Conservation (phyloP, 2,329 filamentous ascomycete genomes). For the Aspergillus nomiae region DNA sequence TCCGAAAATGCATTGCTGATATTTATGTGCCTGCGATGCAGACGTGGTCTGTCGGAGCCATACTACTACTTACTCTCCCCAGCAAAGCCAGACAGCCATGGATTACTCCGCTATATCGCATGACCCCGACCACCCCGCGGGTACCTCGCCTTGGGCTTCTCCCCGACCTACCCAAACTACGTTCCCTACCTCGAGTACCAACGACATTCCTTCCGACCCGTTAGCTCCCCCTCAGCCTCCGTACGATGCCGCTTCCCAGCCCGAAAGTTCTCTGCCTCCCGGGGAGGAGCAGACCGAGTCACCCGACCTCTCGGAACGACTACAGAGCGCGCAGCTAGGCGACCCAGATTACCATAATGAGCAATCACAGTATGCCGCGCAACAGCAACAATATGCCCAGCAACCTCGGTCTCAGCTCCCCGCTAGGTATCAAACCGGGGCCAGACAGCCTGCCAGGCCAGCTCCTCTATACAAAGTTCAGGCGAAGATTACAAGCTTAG, state of each 20-base stretch:
- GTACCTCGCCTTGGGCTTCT: slow-evolving; percentile 65
- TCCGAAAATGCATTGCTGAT: slow-evolving; percentile 8
- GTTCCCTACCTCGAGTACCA: slow-evolving; percentile 36
- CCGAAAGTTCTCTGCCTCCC: slow-evolving; percentile 18
- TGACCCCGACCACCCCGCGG: slow-evolving; percentile 61
- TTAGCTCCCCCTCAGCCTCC: slow-evolving; percentile 40
- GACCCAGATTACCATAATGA: slow-evolving; percentile 42
- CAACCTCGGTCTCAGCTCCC: slow-evolving; percentile 46
- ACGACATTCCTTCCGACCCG: slow-evolving; percentile 45
- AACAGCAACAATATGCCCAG: slow-evolving; percentile 38
- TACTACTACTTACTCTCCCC: slow-evolving; percentile 16
- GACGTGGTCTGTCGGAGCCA: slow-evolving; percentile 23
- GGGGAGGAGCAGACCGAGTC: slow-evolving; percentile 37
- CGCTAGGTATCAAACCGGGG: slow-evolving; percentile 51
- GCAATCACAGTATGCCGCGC: slow-evolving; percentile 38
- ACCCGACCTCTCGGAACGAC: slow-evolving; percentile 46
- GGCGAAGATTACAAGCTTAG: slow-evolving; percentile 90
- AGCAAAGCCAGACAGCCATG: slow-evolving; percentile 48
- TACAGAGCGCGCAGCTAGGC: slow-evolving; percentile 43
- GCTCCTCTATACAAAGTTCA: slow-evolving; percentile 81
- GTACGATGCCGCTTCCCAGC: slow-evolving; percentile 27
- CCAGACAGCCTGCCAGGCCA: slow-evolving; percentile 40
- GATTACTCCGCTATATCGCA: slow-evolving; percentile 64
- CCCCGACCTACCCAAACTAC: slow-evolving; percentile 53
- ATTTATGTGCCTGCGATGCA: slow-evolving; percentile 14